Base-by-base conservation (phyloP, 257 asterid genomes). In the Salvia miltiorrhiza region DNA sequence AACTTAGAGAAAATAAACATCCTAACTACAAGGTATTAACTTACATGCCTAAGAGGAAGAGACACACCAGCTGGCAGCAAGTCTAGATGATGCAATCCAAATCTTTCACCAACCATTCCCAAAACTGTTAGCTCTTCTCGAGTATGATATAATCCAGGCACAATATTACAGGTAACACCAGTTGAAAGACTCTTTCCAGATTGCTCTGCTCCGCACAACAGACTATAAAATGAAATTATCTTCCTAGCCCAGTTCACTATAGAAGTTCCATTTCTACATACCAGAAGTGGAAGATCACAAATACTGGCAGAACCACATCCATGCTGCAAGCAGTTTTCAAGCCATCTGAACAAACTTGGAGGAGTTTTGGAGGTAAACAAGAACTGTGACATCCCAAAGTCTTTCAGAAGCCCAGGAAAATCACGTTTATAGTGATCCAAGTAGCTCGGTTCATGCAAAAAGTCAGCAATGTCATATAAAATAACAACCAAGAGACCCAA, bases 61-160 rank as follows among this genome's bases (percentile, higher is more conserved):
- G 97, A 88, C 52, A 88, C 88, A 45, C 97, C 99, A 77, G 91
- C 88, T 32, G 99, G 97, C 66, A 94, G 89, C 88, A 90, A 82
- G 72, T 94, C 99, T 52, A 94, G 76, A 74, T 94, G 90, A 64
- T 85, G 96, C 84, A 91, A 82, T 67, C 97, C 95, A 86, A 94
- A 89, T 43, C 79, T 85, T 75, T 94, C 97, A 68, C 99, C 99
- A 71, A 91, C 97, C 99, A 94, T 94, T 65, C 90, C 96, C 88
- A 94, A 75, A 69, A 94, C 92, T 50, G 84, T 81, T 24, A 84
- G 81, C 83, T 94, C 96, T 83, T 91, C 99, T 26, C 73, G 76
- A 69, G 82, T 77, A 61, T 70, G 74, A 81, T 80, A 85, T 53
- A 83, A 79, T 50, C 99, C 99, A 78, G 86, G 78, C 16, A 88